These are phyloP conservation scores for Fraxinus sp. DNA, from an alignment of 305 asterid genomes.

Conservation along the genomic window DNA sequence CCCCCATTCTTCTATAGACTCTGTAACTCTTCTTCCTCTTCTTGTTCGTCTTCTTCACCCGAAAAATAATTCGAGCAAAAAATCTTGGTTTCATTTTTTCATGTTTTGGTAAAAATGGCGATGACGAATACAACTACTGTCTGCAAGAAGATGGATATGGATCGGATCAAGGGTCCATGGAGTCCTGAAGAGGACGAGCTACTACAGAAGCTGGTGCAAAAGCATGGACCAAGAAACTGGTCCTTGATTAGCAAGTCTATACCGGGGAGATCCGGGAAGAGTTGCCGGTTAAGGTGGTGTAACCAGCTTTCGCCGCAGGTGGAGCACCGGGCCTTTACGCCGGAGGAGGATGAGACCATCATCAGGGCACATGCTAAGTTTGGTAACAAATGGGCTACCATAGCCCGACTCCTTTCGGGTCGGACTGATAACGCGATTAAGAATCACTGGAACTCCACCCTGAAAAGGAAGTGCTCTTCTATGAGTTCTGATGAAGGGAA, in stretches of 20 bases:
- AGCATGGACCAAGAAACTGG: conserved; percentile 87
- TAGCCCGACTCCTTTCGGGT: conserved; percentile 81
- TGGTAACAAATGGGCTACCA: conserved; percentile 97
- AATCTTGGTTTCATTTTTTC: not conserved
- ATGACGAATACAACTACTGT: conserved; percentile 26
- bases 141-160: conserved; percentile 42
- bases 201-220: conserved; percentile 61
- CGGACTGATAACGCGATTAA: conserved; percentile 95
- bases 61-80: not conserved
- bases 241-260: conserved; percentile 72
- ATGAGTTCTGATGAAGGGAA: conserved; percentile 44
- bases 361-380: conserved; percentile 74
- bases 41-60: not conserved
- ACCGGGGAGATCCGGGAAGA: conserved; percentile 82
- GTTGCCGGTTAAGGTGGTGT: conserved; percentile 93
- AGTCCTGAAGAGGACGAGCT: conserved; percentile 85
- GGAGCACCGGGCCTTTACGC: conserved; percentile 77
- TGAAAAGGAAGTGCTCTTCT: conserved; percentile 73
- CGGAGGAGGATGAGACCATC: conserved; percentile 77
- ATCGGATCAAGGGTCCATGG: conserved; percentile 96
- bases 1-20: not conserved
- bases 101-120: conserved; percentile 23
- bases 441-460: conserved; percentile 92
- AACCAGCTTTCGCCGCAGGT: conserved; percentile 94
- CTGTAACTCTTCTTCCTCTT: not conserved